Evolutionary conservation across 2,329 filamentous ascomycete genomes (phyloP), one percentile per base, ranked within the genome.

Genomic region (Fusarium sp.): DNA sequence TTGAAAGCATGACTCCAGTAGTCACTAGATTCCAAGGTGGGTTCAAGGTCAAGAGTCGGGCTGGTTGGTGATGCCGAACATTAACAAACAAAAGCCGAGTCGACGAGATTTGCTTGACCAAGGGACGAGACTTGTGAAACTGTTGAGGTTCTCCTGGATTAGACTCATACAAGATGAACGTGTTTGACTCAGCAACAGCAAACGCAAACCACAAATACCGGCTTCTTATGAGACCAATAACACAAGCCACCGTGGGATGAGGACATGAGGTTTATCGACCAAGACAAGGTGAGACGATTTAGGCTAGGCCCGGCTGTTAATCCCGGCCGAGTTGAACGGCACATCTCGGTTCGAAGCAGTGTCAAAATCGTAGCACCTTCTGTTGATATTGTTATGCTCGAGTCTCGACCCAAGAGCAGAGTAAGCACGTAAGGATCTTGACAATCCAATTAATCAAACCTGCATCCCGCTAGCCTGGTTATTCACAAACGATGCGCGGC

Each of bases 281-380:
- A 40, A 59, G 52, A 62, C 62, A 73, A 71, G 70, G 70, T 73
- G 68, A 73, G 70, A 67, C 70, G 34, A 69, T 63, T 72, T 63
- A 58, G 70, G 67, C 61, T 73, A 73, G 68, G 56, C 55, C 56
- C 65, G 60, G 60, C 48, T 71, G 56, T 34, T 14, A 48, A 61
- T 51, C 60, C 70, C 63, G 63, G 63, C 56, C 59, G 52, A 58
- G 50, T 38, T 59, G 55, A 46, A 43, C 32, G 50, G 34, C 57
- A 34, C 30, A 56, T 63, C 40, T 62, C 49, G 58, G 58, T 55
- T 46, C 47, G 24, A 53, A 23, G 17, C 26, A 32, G 10, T 45
- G 34, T 36, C 40, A 47, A 51, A 70, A 36, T 67, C 45, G 49
- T 48, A 68, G 39, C 60, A 64, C 52, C 52, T 50, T 56, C 46